These are phyloP conservation scores for Casuarina glauca DNA, from an alignment of 306 rosid genomes.

Conservation along the genomic window DNA sequence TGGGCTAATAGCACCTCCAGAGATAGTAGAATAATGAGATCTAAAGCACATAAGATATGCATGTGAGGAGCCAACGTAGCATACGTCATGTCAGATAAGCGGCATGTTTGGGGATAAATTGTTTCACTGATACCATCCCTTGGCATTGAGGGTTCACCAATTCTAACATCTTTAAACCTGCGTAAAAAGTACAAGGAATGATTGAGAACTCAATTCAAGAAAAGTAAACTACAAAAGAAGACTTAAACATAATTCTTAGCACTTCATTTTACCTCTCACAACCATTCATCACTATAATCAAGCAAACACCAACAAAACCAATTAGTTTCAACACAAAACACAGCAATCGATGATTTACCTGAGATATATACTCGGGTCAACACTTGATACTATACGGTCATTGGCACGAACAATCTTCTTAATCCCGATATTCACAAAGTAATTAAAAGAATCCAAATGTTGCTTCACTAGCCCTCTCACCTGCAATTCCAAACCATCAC, in stretches of 20 bases:
- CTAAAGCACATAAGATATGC: slow-evolving; percentile 12
- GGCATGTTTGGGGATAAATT: slow-evolving; percentile 69
- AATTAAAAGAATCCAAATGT: slow-evolving; percentile 90
- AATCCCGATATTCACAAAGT: slow-evolving; percentile 66
- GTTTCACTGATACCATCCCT: slow-evolving; percentile 46
- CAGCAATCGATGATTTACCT: slow-evolving; percentile 35
- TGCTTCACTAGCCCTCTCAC: slow-evolving; percentile 90
- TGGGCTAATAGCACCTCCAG: slow-evolving; percentile 5
- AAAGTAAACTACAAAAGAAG: slow-evolving; percentile 13
- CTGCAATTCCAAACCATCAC: slow-evolving; percentile 31
- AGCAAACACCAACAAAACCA: background rate
- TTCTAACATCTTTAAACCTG: slow-evolving; percentile 69
- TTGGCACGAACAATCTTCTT: slow-evolving; percentile 81
- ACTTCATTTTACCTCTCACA: background rate
- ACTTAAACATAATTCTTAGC: slow-evolving; percentile 5
- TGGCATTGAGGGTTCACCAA: slow-evolving; percentile 58
- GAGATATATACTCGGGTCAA: slow-evolving; percentile 50
- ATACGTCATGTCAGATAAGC: slow-evolving; percentile 81
- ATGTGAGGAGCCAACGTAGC: slow-evolving; percentile 19
- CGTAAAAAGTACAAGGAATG: slow-evolving; percentile 18
- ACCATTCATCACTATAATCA: background rate
- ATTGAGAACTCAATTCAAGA: slow-evolving; percentile 11
- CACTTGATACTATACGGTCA: slow-evolving; percentile 33
- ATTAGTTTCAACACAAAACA: background rate
- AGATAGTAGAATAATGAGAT: slow-evolving; percentile 12